Base-by-base conservation (phyloP, 257 asterid genomes). In the Schizonepeta tenuifolia region DNA sequence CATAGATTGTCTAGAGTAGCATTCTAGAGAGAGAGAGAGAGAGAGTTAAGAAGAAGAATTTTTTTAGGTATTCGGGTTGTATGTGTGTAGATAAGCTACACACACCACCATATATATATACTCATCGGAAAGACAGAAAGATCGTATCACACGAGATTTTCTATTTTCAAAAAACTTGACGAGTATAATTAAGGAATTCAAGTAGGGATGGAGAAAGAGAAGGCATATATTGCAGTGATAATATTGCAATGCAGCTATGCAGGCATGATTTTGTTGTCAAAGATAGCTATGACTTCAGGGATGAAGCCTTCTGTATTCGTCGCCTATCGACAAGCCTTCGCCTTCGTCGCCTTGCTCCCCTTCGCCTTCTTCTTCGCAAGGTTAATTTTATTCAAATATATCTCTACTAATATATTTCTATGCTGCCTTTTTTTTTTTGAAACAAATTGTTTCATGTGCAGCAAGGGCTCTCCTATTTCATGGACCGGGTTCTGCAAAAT, bases 291-390 rank as follows among this genome's bases (percentile, higher is more conserved):
- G 5, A n/a, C 87, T 43, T 51, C 70, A n/a, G 89, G 91, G 46
- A 80, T 86, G 87, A 82, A 82, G 35, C 83, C 90, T 73, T 78
- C 81, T 0, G 63, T 87, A 0, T 85, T 87, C 21, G 90, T 83
- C 13, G 81, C 75, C 6, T 87, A 85, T 41, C 67, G 87, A 46
- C 90, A 83, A 59, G 87, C 87, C 36, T 79, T 86, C 22, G 92
- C 87, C 71, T 60, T 83, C 51, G 15, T 82, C 40, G 60, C 82
- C 56, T 58, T 86, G 68, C 83, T 86, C 57, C 89, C 92, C 0
- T 84, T 86, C 43, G 79, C 84, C 15, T 69, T 82, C 75, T 75
- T 84, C 79, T 79, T 82, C 66, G 60, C 35, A 15, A 76, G 65
- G 74, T 58, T 28, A 7, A 35, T 41, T 15, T 50, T 18, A 3